Evolutionary conservation across 1,284 basidiomycete genomes (phyloP), one percentile per base, ranked within the genome.

Genomic region (Marasmius oreades): DNA sequence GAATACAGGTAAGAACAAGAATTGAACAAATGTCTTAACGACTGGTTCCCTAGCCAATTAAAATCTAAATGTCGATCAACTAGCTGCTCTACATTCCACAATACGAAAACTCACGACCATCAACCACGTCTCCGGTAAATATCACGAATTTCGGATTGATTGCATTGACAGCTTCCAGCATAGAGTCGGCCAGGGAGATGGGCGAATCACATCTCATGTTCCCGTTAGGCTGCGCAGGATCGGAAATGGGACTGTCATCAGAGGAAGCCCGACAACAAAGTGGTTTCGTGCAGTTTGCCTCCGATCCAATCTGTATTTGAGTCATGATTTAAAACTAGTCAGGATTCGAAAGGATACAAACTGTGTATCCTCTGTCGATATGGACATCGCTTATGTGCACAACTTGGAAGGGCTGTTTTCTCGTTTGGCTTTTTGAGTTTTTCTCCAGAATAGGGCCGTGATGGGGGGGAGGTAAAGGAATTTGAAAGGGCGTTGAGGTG

Each of bases 111-210:
- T 4, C 66, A 69, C 39, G 55, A 79, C 82, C 80, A 71, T 84
- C 82, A 8, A 84, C 74, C 5, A 84, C 78, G 62, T 85, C 84
- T 5, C 84, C 84, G 16, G 82, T 86, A 58, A 84, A 85, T 45
- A 85, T 77, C 3, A 79, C 75, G 62, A 83, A 84, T 12, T 67
- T 66, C 5, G 76, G 74, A 46, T 73, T 69, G 20, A 73, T 67
- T 11, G 66, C 69, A 48, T 72, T 67, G 43, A 74, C 72, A 16
- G 75, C 76, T 7, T 67, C 66, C 1, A 85, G 65, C 79, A 85
- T 78, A 33, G 76, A 79, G n/a, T 78, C 73, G 5, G 75, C 77
- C 11, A 86, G 69, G 1, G 62, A 59, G 0, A 70, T 64, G 2
- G 81, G 77, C 0, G 78, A 73, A 63, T 84, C 82, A 61, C 82